Evolutionary conservation across 768 basidiomycete species (phyloP), one percentile per base, ranked within the genome.

Genomic region (Fomitopsis serialis): DNA sequence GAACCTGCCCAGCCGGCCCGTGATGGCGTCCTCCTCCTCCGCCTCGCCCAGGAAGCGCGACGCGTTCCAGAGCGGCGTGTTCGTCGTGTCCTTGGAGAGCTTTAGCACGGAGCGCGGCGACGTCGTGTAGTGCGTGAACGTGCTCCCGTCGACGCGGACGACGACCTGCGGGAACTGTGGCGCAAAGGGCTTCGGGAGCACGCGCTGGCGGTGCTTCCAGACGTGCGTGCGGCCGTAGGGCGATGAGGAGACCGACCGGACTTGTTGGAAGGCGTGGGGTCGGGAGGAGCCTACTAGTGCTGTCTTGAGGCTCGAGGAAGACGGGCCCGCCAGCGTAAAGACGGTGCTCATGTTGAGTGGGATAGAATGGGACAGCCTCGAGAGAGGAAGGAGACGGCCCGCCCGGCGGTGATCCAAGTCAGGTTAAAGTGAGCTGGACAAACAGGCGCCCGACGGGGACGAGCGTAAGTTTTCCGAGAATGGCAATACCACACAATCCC

Each of bases 81-180:
- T 97, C 15, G 89, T 90, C 47, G 89, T 85, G 62, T 96, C 93
- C 40, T 92, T 83, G 19, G 92, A 89, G 45, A 95, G 75, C 35
- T 84, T 80, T 44, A 92, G 79, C 35, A 80, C 68, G 3, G 87
- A 85, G 6, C 84, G 84, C 0, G 94, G 93, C 0, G 92, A 92
- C 1, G 93, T 95, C 12, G 89, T 91, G 80, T 87, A 89, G 60
- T 94, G 89, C 4, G 80, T 83, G 67, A 91, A 92, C 1, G 88
- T 89, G 24, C 89, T 87, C 11, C 94, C 93, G 71, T 96, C 94
- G 0, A 92, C 84, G 59, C 89, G 84, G 53, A 91, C 78, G 55
- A 96, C 88, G 58, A 77, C 81, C 69, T 94, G 92, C 2, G 90
- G 87, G 69, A 87, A 96, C 58, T 87, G 87, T 32, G 91, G 89